Evolutionary conservation across 345 rosid species (phyloP).

Genomic region (Moricandia moricandioides): DNA sequence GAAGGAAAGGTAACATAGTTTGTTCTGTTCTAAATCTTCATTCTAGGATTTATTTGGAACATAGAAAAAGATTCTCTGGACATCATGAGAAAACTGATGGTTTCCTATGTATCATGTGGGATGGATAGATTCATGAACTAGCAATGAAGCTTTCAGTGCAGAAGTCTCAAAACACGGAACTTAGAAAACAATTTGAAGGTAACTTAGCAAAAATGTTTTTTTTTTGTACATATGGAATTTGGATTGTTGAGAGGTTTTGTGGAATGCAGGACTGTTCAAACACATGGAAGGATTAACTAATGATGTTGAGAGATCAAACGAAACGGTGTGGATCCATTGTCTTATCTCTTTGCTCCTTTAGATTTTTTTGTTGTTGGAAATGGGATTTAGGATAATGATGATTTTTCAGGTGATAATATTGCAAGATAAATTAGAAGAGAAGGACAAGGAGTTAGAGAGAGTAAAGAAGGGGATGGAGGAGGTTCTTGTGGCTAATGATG

Average conservation of each 20-base stretch:
- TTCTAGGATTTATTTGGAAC: constrained; percentile 5
- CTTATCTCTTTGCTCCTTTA: not conserved
- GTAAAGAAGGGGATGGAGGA: constrained; percentile 43
- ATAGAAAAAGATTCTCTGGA: not conserved
- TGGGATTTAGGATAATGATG: not conserved
- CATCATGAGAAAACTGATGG: not conserved
- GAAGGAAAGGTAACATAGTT: constrained; percentile 76
- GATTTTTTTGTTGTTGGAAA: not conserved
- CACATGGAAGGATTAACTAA: constrained; percentile 73
- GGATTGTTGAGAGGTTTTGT: constrained; percentile 19
- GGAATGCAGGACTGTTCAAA: constrained; percentile 55
- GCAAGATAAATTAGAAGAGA: constrained; percentile 72
- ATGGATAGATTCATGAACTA: constrained; percentile 77
- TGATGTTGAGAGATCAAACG: constrained; percentile 88
- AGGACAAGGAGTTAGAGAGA: constrained; percentile 54
- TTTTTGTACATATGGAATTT: not conserved
- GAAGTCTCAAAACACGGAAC: constrained; percentile 77
- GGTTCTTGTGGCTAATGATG: constrained; percentile 26
- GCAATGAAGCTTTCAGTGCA: constrained; percentile 81
- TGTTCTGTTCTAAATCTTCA: not conserved
- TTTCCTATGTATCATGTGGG: constrained; percentile 11
- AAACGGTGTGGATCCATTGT: constrained; percentile 50
- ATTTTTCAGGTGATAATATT: constrained; percentile 58
- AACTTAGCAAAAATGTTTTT: not conserved
- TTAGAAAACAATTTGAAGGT: constrained; percentile 93